Conservation (phyloP, 2,329 filamentous ascomycete species). For the Leptosphaerulina australis region DNA sequence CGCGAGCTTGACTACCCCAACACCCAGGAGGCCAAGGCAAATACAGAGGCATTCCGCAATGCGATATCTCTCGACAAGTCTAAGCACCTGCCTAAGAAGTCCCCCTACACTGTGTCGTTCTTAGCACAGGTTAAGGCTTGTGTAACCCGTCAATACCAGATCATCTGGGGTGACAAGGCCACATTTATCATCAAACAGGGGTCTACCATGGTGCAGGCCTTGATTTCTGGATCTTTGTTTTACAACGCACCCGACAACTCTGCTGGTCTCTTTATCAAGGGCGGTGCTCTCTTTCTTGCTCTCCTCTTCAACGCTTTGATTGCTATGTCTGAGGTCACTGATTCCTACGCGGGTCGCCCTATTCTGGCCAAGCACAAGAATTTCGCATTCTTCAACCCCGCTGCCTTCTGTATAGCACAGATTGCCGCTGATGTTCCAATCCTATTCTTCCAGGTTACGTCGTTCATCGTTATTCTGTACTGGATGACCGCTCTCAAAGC, state of each 20-base stretch:
- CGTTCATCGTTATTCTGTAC: slow-evolving; percentile 71
- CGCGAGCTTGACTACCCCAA: slow-evolving; percentile 64
- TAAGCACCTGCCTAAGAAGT: slow-evolving; percentile 59
- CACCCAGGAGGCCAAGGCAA: slow-evolving; percentile 51
- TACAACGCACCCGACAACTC: slow-evolving; percentile 66
- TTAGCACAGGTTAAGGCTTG: slow-evolving; percentile 59
- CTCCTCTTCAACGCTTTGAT: slow-evolving; percentile 67
- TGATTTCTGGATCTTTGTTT: slow-evolving; percentile 71
- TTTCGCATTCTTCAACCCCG: slow-evolving; percentile 89
- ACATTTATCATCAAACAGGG: slow-evolving; percentile 68
- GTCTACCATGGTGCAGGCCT: slow-evolving; percentile 62
- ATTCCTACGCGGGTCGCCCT: slow-evolving; percentile 65
- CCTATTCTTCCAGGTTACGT: slow-evolving; percentile 62
- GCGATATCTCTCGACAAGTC: slow-evolving; percentile 62
- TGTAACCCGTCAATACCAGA: slow-evolving; percentile 67
- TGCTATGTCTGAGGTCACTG: slow-evolving; percentile 68
- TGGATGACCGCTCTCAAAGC: slow-evolving; percentile 81
- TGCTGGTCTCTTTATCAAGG: slow-evolving; percentile 67
- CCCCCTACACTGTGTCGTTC: slow-evolving; percentile 56
- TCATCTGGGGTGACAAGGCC: slow-evolving; percentile 68
- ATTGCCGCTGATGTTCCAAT: slow-evolving; percentile 62
- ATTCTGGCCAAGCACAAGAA: slow-evolving; percentile 87
- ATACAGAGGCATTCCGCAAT: slow-evolving; percentile 58
- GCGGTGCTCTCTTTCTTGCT: slow-evolving; percentile 68
- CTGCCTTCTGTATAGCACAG: slow-evolving; percentile 76